phyloP scores from a whole-genome alignment of 1,284 basidiomycete genomes.

The Mycena citricolor region DNA sequence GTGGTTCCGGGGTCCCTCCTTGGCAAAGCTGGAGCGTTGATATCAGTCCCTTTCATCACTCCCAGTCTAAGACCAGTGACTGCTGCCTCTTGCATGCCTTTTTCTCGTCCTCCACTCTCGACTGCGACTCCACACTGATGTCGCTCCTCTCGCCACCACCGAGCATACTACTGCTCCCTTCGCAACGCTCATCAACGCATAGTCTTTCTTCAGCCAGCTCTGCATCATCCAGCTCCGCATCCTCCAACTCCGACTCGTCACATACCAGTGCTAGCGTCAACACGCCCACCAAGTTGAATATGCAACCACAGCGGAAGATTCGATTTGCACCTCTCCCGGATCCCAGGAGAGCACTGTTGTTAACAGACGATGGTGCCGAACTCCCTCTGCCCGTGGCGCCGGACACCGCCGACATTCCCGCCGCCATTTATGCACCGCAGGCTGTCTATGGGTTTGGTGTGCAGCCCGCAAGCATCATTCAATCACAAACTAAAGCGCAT shows the following conservation, averaged over 20 bases:
- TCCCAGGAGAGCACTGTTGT: constrained; percentile 50
- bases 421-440: constrained; percentile 17
- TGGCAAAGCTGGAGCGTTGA: no score
- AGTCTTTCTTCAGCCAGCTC: constrained; percentile 10
- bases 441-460: no score
- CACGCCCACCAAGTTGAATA: constrained; percentile 10
- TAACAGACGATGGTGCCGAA: constrained; percentile 44
- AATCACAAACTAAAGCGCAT: no score
- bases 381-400: constrained; percentile 33
- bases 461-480: constrained; percentile 27
- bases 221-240: constrained; percentile 1
- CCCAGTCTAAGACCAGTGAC: no score
- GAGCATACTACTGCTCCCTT: constrained; percentile 12
- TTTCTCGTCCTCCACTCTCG: no score
- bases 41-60: no score
- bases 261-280: constrained; percentile 12
- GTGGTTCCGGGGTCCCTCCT: no score
- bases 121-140: no score
- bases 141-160: constrained; percentile 5
- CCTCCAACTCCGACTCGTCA: constrained; percentile 4
- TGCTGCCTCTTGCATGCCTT: no score
- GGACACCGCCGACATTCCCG: constrained; percentile 26
- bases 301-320: constrained; percentile 34
- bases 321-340: constrained; percentile 80
- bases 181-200: constrained; percentile 15